Evolutionary conservation across 176 grass and related monocot species (phyloP), one percentile per base, ranked within the genome.

Genomic region (Hordeum vulgare): DNA sequence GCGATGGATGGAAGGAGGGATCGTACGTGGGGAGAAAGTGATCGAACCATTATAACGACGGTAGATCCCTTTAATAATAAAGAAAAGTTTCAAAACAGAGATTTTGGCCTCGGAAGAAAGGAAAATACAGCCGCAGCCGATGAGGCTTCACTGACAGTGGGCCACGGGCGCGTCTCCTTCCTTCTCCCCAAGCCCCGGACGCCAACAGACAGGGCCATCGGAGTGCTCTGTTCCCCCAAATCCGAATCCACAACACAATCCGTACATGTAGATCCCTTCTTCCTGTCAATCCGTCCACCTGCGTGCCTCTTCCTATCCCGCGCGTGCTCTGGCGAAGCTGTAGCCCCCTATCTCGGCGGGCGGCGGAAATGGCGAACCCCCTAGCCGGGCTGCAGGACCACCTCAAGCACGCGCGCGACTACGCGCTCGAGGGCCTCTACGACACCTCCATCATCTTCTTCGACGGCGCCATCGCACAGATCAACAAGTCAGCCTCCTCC

Each of bases 391-490:
- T 99, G 76, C 96, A 99, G 80, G 96, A 99, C 76, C 93, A 96
- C 85, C n/a, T 99, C 61, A 99, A 94, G 87, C 96, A 96, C 57
- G 96, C 96, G 15, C 85, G 96, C 8, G 93, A 99, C 28, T 99
- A 99, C 83, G 91, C 96, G 53, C 87, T 99, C 26, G 96, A 99
- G 83, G 96, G 96, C 44, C 96, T 99, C 23, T 99, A 99, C 83
- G 96, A 99, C 41, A 99, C 96, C 49, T 99, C 96, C 77, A 94
- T 94, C 72, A 99, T 99, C 89, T 99, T 99, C 89, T 99, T 99
- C 83, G 96, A 99, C 69, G 96, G 96, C 20, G 93, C 89, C 88
- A 89, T 99, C 85, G 96, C 96, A 24, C 96, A 99, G 91, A 99
- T 99, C 87, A 99, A 99, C 87, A 99, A 98, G 96, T 98, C 83